Conservation (phyloP, 768 basidiomycete species). For the Agaricus sinodeliciosus region DNA sequence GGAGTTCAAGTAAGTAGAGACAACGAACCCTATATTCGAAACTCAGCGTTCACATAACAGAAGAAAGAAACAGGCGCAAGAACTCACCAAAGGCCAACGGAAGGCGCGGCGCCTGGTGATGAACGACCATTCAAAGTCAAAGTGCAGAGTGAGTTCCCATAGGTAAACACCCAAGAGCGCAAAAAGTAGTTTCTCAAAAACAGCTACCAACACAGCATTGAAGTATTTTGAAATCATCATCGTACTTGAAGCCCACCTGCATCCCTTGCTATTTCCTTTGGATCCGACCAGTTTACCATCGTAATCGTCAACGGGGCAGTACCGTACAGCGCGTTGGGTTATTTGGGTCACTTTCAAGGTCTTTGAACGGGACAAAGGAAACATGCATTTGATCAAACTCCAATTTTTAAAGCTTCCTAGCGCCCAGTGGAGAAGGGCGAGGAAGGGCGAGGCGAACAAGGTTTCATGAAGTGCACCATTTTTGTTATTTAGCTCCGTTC, state of each 20-base stretch:
- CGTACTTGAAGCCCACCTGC: constrained; percentile 21
- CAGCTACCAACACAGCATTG: constrained; percentile 28
- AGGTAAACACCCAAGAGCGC: constrained; percentile 59
- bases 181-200: constrained; percentile 55
- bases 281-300: constrained; percentile 48
- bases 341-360: neutral
- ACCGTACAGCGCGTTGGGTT: neutral
- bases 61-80: neutral
- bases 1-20: constrained; percentile 17
- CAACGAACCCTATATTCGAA: neutral
- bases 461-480: neutral
- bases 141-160: constrained; percentile 63
- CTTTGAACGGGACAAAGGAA: constrained; percentile 4
- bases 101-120: constrained; percentile 50
- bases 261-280: constrained; percentile 36
- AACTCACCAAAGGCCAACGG: constrained; percentile 63
- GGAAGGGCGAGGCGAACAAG: neutral
- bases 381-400: neutral
- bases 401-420: constrained; percentile 5
- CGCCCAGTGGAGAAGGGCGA: neutral
- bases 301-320: constrained; percentile 7
- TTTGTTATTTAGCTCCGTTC: neutral
- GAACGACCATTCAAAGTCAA: constrained; percentile 63
- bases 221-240: neutral
- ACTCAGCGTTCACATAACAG: neutral